Percentiles rank a stretch among this genome's conserved stretches.
Evolutionary conservation across 2,329 filamentous ascomycete genomes (phyloP).

Genomic region (Madurella fahalii): DNA sequence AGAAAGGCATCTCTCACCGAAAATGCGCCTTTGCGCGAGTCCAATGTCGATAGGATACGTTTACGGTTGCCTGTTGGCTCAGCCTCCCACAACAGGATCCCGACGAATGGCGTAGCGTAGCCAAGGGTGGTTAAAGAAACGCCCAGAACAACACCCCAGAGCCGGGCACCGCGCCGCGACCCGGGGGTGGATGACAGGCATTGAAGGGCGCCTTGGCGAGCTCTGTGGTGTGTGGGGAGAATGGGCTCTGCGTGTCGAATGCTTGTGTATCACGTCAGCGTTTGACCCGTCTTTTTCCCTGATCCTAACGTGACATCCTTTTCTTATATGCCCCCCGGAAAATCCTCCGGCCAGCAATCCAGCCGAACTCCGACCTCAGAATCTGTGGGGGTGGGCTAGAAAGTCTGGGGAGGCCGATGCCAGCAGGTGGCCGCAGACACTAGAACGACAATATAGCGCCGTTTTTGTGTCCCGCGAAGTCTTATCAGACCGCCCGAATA

Average conservation of each 20-base stretch:
- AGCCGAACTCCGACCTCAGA: slow-evolving; percentile 6
- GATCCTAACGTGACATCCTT: neutral
- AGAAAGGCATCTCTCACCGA: slow-evolving; percentile 8
- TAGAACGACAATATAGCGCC: no score
- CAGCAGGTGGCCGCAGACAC: neutral
- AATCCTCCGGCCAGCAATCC: slow-evolving; percentile 10
- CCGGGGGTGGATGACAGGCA: neutral
- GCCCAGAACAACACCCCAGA: neutral
- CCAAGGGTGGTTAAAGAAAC: neutral
- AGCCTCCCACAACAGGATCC: slow-evolving; percentile 11
- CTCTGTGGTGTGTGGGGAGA: slow-evolving; percentile 4
- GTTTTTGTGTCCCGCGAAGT: no score
- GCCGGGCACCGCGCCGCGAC: slow-evolving; percentile 3
- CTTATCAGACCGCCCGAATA: neutral
- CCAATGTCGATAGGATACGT: slow-evolving; percentile 11
- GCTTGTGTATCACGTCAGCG: slow-evolving; percentile 21
- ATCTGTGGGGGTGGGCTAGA: slow-evolving; percentile 11
- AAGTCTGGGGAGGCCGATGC: slow-evolving; percentile 10
- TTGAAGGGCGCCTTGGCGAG: neutral
- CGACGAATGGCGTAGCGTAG: slow-evolving; percentile 14
- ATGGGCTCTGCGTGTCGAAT: neutral
- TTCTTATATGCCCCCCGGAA: slow-evolving; percentile 8
- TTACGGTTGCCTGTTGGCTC: slow-evolving; percentile 18
- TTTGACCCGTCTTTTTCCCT: slow-evolving; percentile 7
- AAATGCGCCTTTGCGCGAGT: neutral